Conservation (phyloP, 2,329 filamentous ascomycete species). For the Fusarium sterilihyphosum region DNA sequence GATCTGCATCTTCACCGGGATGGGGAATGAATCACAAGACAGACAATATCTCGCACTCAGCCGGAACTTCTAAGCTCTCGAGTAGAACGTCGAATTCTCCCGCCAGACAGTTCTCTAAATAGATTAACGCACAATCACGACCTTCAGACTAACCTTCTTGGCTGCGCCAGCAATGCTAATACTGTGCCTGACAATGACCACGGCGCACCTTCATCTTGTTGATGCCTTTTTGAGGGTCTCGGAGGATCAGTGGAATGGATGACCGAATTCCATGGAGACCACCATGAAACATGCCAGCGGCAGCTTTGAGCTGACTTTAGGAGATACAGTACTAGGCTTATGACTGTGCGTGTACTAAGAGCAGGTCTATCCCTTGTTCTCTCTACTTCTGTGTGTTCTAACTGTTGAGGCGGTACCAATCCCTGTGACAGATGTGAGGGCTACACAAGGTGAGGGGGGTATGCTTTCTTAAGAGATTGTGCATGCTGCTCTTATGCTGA, state of each 20-base stretch:
- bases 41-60: neutral
- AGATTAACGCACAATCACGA: neutral
- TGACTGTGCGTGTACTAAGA: too few relatives aligned
- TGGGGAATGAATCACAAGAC: neutral
- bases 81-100: neutral
- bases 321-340: accelerated
- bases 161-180: neutral
- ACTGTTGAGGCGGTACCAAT: too few relatives aligned
- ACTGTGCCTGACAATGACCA: neutral
- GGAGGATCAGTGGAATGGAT: neutral
- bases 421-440: too few relatives aligned
- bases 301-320: neutral
- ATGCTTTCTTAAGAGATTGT: too few relatives aligned
- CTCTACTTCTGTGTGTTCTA: accelerated
- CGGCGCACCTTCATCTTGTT: neutral
- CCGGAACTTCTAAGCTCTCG: neutral
- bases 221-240: neutral
- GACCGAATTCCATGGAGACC: too few relatives aligned
- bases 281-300: neutral
- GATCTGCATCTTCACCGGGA: neutral
- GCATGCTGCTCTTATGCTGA: too few relatives aligned
- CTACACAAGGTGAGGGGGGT: too few relatives aligned
- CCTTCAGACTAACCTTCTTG: neutral
- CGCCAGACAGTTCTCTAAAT: neutral
- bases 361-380: too few relatives aligned